phyloP scores from a whole-genome alignment of 2,329 filamentous ascomycete genomes.

The Aureobasidium pullulans region DNA sequence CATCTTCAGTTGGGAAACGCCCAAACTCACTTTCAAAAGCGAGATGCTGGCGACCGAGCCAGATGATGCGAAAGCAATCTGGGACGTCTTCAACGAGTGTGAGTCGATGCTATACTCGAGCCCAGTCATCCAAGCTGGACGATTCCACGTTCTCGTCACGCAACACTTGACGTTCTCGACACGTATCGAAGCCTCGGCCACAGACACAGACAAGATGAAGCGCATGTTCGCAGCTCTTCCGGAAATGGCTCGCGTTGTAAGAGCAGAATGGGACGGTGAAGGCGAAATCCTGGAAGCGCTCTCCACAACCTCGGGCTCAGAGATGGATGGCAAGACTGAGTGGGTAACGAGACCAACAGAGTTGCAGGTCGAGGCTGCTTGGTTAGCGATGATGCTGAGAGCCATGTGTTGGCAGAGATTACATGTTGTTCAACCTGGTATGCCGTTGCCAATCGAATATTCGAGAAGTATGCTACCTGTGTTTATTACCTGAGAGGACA shows the following conservation, averaged over 20 bases:
- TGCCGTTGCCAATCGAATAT: background rate
- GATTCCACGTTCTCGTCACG: constrained; percentile 2
- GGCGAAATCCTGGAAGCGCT: background rate
- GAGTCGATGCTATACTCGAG: background rate
- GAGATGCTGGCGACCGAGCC: background rate
- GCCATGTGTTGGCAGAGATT: constrained; percentile 13
- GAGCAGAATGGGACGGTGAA: background rate
- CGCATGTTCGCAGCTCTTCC: constrained; percentile 3
- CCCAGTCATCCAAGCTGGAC: background rate
- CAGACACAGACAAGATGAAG: constrained; percentile 10
- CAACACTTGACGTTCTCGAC: background rate
- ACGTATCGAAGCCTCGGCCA: background rate
- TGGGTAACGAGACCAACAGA: constrained; percentile 3
- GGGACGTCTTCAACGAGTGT: background rate
- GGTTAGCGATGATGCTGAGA: constrained; percentile 10
- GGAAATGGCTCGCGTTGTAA: background rate
- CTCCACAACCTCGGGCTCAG: background rate
- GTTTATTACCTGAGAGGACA: constrained; percentile 2
- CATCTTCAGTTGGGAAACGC: background rate
- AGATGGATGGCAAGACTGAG: background rate
- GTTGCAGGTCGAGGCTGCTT: constrained; percentile 6
- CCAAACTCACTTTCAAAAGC: constrained; percentile 1
- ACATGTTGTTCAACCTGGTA: constrained; percentile 6
- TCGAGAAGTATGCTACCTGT: constrained; percentile 9
- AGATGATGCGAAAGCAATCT: background rate